phyloP scores from a whole-genome alignment of 352 stramenopile genomes.

The Globisporangium nagaii region DNA sequence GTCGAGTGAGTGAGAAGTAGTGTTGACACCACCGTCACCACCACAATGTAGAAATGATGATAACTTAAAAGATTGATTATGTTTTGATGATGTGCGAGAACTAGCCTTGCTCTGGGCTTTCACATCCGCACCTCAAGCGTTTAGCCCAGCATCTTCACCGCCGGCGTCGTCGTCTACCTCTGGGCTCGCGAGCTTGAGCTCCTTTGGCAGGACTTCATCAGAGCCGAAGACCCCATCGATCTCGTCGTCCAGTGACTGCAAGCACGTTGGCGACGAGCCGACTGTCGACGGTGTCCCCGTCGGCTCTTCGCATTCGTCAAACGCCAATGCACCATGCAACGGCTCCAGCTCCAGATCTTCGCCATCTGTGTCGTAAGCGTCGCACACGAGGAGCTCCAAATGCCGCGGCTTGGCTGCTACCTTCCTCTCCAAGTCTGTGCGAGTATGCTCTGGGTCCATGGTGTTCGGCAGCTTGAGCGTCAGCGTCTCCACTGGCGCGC shows the following conservation, averaged over 20 bases:
- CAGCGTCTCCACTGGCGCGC: constrained; percentile 24
- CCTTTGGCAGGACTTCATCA: neutral
- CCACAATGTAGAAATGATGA: too few relatives aligned
- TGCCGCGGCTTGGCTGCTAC: neutral
- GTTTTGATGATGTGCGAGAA: too few relatives aligned
- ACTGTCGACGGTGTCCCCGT: constrained; percentile 7
- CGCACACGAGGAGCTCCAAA: neutral
- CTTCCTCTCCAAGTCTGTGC: neutral
- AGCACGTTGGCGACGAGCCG: constrained; percentile 6
- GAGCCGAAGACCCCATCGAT: neutral
- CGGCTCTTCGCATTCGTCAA: neutral
- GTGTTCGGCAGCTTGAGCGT: constrained; percentile 25
- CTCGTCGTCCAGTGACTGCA: constrained; percentile 6
- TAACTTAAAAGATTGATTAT: too few relatives aligned
- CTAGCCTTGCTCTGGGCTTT: too few relatives aligned
- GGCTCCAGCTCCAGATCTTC: neutral
- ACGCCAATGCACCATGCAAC: neutral
- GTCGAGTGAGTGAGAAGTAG: too few relatives aligned
- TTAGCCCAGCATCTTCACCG: too few relatives aligned
- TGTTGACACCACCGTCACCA: too few relatives aligned
- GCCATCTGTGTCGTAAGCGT: neutral
- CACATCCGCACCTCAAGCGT: too few relatives aligned
- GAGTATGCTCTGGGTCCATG: neutral
- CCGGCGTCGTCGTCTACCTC: neutral
- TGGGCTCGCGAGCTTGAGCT: neutral